Percentiles rank a stretch among this genome's conserved stretches.
Conservation (phyloP, 495 filamentous ascomycete species). For the Neurospora sp. region DNA sequence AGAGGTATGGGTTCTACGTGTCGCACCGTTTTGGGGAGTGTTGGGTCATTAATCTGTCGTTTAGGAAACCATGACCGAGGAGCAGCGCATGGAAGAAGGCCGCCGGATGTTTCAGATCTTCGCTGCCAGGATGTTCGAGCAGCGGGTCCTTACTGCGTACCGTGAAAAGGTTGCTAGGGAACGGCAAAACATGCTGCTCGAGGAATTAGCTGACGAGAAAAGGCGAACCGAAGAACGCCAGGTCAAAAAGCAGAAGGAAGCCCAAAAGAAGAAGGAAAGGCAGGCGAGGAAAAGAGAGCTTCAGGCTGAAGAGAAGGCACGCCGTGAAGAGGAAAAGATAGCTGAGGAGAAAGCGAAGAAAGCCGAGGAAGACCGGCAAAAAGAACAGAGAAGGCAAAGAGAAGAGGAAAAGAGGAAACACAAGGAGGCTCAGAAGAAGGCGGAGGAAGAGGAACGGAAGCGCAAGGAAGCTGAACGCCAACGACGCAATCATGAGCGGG, state of each 20-base stretch:
- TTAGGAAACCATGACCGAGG: slow-evolving; percentile 92
- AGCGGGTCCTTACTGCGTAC: slow-evolving; percentile 92
- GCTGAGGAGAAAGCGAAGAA: slow-evolving; percentile 75
- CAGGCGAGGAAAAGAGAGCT: slow-evolving; percentile 72
- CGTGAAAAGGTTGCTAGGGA: slow-evolving; percentile 91
- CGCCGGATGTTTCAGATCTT: slow-evolving; percentile 99
- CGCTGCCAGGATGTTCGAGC: slow-evolving; percentile 98
- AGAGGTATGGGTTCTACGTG: slow-evolving; percentile 33
- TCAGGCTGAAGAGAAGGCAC: slow-evolving; percentile 82
- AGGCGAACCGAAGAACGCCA: slow-evolving; percentile 64
- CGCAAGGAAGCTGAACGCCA: slow-evolving; percentile 53
- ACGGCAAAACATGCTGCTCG: slow-evolving; percentile 80
- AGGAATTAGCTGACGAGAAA: slow-evolving; percentile 82
- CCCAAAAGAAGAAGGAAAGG: slow-evolving; percentile 87
- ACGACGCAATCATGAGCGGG: slow-evolving; percentile 66
- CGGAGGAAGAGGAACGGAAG: slow-evolving; percentile 73
- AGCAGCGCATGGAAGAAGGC: slow-evolving; percentile 98
- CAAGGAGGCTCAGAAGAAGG: slow-evolving; percentile 84
- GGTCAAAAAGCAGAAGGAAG: slow-evolving; percentile 87
- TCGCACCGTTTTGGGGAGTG: neutral
- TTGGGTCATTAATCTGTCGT: slow-evolving; percentile 22
- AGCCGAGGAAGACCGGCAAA: slow-evolving; percentile 67
- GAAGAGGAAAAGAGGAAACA: slow-evolving; percentile 86
- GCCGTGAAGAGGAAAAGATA: slow-evolving; percentile 77
- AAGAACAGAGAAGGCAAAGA: slow-evolving; percentile 67